These are phyloP conservation scores for Chlorella ohadii DNA, from an alignment of 139 green algal species.

Conservation along the genomic window DNA sequence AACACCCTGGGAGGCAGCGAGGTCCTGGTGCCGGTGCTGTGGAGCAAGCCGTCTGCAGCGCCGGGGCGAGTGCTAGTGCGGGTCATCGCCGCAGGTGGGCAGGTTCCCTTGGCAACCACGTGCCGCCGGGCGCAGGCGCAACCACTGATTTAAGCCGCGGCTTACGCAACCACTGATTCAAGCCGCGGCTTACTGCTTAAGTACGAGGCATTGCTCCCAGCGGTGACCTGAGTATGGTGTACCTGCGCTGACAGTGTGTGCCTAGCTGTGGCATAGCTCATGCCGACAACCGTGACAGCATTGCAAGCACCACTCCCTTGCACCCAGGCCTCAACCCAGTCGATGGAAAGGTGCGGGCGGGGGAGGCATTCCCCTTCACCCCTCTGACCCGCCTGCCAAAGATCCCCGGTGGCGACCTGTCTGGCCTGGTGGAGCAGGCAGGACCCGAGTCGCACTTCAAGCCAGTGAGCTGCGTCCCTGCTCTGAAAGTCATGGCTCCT, in stretches of 20 bases:
- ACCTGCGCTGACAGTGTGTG: too few relatives aligned
- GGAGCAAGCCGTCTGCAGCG: background rate
- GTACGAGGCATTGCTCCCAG: too few relatives aligned
- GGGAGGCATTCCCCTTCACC: background rate
- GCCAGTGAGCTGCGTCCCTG: background rate
- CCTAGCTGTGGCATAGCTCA: too few relatives aligned
- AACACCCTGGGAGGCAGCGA: background rate
- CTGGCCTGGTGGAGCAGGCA: background rate
- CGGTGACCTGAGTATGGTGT: too few relatives aligned
- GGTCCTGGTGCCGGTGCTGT: conserved; percentile 5
- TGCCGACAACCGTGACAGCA: too few relatives aligned
- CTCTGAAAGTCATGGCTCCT: too few relatives aligned
- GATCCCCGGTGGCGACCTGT: background rate
- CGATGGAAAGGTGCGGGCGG: background rate
- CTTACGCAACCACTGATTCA: too few relatives aligned
- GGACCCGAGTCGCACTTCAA: background rate
- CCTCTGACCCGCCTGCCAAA: background rate
- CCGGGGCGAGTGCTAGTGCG: conserved; percentile 1
- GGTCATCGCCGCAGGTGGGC: background rate
- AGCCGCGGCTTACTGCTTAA: too few relatives aligned
- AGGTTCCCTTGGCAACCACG: too few relatives aligned
- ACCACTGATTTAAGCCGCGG: too few relatives aligned
- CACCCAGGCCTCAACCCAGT: conserved; percentile 20
- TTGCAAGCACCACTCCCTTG: too few relatives aligned
- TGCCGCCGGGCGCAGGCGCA: too few relatives aligned